Base-by-base conservation (phyloP, 2,329 filamentous ascomycete species). In the Nemania sp. region DNA sequence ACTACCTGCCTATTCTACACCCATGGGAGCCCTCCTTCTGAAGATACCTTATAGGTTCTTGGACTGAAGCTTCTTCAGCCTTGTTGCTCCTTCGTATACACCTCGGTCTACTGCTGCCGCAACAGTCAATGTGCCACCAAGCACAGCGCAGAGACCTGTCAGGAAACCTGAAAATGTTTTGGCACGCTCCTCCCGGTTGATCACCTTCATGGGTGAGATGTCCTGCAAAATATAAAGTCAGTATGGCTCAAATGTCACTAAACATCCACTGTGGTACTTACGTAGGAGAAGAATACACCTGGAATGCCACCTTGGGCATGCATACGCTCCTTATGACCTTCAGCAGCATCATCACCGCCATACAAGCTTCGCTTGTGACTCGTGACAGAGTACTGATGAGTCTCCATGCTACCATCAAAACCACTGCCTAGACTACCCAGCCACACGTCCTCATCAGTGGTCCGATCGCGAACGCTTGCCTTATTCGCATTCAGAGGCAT, bases 171-270 rank as follows among this genome's bases (percentile, higher is more conserved):
- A 89, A 79, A 99, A 97, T 4, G 92, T 92, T 85, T 98, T 98
- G 68, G 90, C 85, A 54, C 93, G 89, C 73, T 93, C 91, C 83
- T 99, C 97, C 63, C 94, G 92, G 84, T 99, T 99, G 82, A 99
- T 92, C 69, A 99, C 95, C 84, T 98, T 99, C 96, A 99, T 99
- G 5, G 96, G 96, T 1, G 95, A 98, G 80, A 99, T 99, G 76
- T 99, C 96, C 92, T 94, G 62, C 41, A 10, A 49, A 55, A 27
- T 22, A 26, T 7, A 43, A 29, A 15, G 58, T 68, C 18, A 70
- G 66, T 35, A n/a, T 47, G 13, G 29, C 26, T 38, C 20, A 7
- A n/a, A n/a, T 7, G 53, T 22, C 47, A 35, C 52, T 43, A 15
- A 26, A 47, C 29, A 24, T 29, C 10, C 13, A 18, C 45, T 47